Evolutionary conservation across 768 basidiomycete species (phyloP).

Genomic region (Pleurotus platypus): DNA sequence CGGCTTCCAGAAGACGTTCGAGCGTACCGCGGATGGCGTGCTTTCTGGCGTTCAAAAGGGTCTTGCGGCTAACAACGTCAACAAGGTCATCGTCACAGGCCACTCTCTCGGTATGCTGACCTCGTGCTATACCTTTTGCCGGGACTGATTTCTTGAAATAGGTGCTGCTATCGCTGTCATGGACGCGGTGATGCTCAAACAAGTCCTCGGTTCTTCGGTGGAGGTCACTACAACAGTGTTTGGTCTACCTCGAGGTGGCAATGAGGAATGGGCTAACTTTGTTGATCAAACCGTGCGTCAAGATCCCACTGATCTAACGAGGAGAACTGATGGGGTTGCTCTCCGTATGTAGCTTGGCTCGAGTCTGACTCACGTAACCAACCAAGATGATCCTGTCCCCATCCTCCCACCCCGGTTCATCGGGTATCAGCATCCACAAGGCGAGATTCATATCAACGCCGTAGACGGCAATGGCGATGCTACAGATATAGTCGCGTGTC

Average conservation of each 20-base stretch:
- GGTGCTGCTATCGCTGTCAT: slow-evolving; percentile 44
- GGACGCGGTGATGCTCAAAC: slow-evolving; percentile 36
- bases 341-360: slow-evolving; percentile 17
- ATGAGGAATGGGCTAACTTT: slow-evolving; percentile 39
- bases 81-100: slow-evolving; percentile 34
- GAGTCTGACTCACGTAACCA: slow-evolving; percentile 29
- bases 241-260: slow-evolving; percentile 43
- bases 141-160: not conserved
- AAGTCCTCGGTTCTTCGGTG: slow-evolving; percentile 27
- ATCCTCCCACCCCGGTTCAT: slow-evolving; percentile 30
- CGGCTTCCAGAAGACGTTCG: slow-evolving; percentile 37
- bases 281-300: slow-evolving; percentile 29
- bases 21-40: slow-evolving; percentile 31
- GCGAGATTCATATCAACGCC: slow-evolving; percentile 38
- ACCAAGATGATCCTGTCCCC: slow-evolving; percentile 42
- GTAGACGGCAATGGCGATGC: slow-evolving; percentile 24
- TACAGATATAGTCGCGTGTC: slow-evolving; percentile 26
- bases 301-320: not conserved
- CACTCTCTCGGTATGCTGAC: slow-evolving; percentile 33
- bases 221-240: slow-evolving; percentile 30
- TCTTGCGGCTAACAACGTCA: slow-evolving; percentile 22
- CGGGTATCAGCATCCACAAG: slow-evolving; percentile 32
- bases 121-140: no score
- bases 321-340: not conserved
- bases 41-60: slow-evolving; percentile 25